These are phyloP conservation scores for Purpureocillium lavendulum DNA, from an alignment of 2,329 filamentous ascomycete genomes.

Conservation along the genomic window DNA sequence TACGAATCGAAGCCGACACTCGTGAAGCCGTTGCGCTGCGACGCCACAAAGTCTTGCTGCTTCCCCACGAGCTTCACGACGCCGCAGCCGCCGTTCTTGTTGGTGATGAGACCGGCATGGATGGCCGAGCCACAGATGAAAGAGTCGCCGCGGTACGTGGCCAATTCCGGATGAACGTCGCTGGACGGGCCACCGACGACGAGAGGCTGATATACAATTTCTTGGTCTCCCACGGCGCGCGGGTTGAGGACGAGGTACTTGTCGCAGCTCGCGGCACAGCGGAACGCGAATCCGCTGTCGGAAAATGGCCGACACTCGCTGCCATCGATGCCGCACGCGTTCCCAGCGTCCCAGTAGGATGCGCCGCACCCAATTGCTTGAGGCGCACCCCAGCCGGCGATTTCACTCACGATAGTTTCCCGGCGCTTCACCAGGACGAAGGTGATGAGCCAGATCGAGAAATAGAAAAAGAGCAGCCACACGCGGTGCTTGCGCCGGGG, in stretches of 20 bases:
- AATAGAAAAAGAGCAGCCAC: slow-evolving; percentile 50
- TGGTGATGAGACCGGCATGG: slow-evolving; percentile 69
- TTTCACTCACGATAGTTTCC: slow-evolving; percentile 49
- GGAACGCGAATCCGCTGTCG: slow-evolving; percentile 61
- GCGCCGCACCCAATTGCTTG: slow-evolving; percentile 57
- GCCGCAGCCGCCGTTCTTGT: slow-evolving; percentile 70
- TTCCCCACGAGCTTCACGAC: slow-evolving; percentile 68
- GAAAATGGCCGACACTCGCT: slow-evolving; percentile 68
- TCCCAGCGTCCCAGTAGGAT: slow-evolving; percentile 63
- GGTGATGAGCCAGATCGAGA: slow-evolving; percentile 58
- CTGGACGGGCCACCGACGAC: slow-evolving; percentile 58
- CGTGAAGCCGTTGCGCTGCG: slow-evolving; percentile 62
- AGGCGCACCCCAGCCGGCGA: slow-evolving; percentile 60
- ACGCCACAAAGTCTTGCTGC: slow-evolving; percentile 52
- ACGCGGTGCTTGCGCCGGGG: slow-evolving; percentile 51
- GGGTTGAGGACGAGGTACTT: slow-evolving; percentile 60
- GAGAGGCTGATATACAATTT: slow-evolving; percentile 55
- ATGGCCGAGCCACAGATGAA: slow-evolving; percentile 82
- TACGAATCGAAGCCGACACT: slow-evolving; percentile 78
- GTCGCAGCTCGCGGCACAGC: slow-evolving; percentile 65
- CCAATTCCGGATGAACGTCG: slow-evolving; percentile 27
- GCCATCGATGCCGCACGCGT: slow-evolving; percentile 67
- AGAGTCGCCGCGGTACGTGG: slow-evolving; percentile 79
- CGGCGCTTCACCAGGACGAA: slow-evolving; percentile 62
- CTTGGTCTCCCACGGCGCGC: slow-evolving; percentile 64